These are phyloP conservation scores for Pseudozyma sp. DNA, from an alignment of 1,284 basidiomycete genomes.

Conservation along the genomic window DNA sequence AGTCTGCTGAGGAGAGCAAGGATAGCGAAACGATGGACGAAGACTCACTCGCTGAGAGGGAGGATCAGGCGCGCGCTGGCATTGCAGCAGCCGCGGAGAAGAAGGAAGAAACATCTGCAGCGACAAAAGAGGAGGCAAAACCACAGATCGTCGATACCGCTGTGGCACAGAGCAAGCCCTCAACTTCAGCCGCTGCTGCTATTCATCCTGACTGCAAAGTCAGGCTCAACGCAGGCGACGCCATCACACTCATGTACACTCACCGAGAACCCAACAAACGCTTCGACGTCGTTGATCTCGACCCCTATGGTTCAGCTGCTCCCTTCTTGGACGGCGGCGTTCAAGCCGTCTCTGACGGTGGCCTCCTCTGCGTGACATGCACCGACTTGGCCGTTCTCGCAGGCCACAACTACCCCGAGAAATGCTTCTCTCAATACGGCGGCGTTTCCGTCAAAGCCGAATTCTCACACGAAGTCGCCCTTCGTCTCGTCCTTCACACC, in stretches of 20 bases:
- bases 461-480: constrained; percentile 78
- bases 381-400: constrained; percentile 95
- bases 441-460: constrained; percentile 91
- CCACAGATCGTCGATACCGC: neutral
- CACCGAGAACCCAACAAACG: constrained; percentile 80
- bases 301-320: constrained; percentile 96
- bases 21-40: constrained; percentile 25
- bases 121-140: neutral
- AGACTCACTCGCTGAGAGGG: constrained; percentile 31
- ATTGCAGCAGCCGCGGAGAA: constrained; percentile 5
- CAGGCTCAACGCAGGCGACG: constrained; percentile 63
- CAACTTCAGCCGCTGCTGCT: constrained; percentile 12
- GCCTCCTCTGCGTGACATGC: constrained; percentile 93
- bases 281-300: constrained; percentile 94
- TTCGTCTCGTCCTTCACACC: constrained; percentile 84
- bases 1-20: neutral
- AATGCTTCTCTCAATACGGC: constrained; percentile 76
- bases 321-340: constrained; percentile 97
- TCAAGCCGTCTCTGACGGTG: constrained; percentile 83
- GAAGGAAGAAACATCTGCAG: neutral
- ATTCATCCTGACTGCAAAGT: constrained; percentile 67
- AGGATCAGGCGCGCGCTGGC: constrained; percentile 22
- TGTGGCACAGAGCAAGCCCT: neutral
- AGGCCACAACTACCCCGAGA: constrained; percentile 94
- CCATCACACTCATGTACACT: constrained; percentile 83